phyloP scores from a whole-genome alignment of 2,329 filamentous ascomycete species.

The Diplodia mutila region DNA sequence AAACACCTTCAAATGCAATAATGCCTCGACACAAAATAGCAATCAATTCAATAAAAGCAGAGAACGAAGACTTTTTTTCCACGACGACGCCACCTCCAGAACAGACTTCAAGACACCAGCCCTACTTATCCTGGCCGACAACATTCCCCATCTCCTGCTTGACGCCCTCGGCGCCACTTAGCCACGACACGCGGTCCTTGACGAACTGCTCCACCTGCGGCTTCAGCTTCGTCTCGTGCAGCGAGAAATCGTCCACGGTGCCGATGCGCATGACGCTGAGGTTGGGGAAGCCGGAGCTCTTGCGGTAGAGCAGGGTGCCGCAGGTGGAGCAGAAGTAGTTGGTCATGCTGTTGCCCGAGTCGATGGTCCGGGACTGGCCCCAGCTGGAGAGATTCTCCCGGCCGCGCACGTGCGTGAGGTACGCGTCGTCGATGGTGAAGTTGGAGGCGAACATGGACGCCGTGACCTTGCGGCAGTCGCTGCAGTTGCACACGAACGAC shows the following conservation, averaged over 20 bases:
- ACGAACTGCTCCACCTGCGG: constrained; percentile 59
- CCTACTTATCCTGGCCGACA: not conserved
- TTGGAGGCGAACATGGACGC: constrained; percentile 65
- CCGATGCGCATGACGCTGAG: constrained; percentile 59
- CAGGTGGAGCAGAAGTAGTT: constrained; percentile 66
- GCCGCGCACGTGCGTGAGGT: constrained; percentile 57
- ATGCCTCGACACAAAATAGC: no score
- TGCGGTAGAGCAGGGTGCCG: constrained; percentile 64
- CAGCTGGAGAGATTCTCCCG: constrained; percentile 54
- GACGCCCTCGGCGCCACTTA: constrained; percentile 43
- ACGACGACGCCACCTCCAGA: no score
- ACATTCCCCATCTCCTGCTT: constrained; percentile 22
- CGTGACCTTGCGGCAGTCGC: constrained; percentile 65
- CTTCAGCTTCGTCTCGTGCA: constrained; percentile 61
- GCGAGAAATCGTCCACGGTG: constrained; percentile 63
- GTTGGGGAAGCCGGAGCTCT: constrained; percentile 50
- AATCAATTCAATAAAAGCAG: no score
- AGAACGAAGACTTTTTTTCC: no score
- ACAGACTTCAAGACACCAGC: no score
- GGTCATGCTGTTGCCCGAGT: constrained; percentile 57
- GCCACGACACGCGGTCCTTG: constrained; percentile 58
- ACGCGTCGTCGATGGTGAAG: constrained; percentile 53
- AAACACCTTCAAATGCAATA: no score
- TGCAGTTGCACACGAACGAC: constrained; percentile 64
- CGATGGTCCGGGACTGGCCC: constrained; percentile 46